phyloP scores from a whole-genome alignment of 2,329 filamentous ascomycete genomes.

The Trichoderma endophyticum region DNA sequence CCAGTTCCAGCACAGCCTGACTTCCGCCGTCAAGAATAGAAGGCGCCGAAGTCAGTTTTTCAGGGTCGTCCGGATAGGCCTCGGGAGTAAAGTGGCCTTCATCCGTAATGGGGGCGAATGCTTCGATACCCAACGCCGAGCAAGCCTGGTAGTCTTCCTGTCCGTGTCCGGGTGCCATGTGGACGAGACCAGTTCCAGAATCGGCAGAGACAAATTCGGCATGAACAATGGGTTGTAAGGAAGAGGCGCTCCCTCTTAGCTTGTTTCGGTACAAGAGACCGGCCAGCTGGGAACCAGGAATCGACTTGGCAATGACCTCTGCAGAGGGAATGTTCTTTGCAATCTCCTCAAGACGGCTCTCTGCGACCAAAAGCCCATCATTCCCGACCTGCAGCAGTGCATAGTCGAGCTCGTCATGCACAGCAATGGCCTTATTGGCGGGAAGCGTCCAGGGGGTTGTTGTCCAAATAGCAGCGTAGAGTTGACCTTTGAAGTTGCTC shows the following conservation, averaged over 20 bases:
- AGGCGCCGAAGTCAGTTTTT: conserved; percentile 62
- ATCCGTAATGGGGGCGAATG: conserved; percentile 80
- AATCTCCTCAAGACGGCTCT: conserved; percentile 63
- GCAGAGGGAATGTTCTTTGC: conserved; percentile 50
- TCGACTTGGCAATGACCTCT: conserved; percentile 50
- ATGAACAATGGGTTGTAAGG: conserved; percentile 67
- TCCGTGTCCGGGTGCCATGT: conserved; percentile 89
- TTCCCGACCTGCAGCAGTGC: conserved; percentile 56
- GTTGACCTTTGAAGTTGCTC: conserved; percentile 40
- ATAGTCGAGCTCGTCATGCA: conserved; percentile 74
- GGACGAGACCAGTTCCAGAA: conserved; percentile 94
- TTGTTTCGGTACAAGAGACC: conserved; percentile 67
- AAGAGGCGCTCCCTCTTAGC: conserved; percentile 57
- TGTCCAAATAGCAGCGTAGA: conserved; percentile 94
- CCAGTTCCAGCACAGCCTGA: conserved; percentile 64
- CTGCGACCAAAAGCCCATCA: conserved; percentile 67
- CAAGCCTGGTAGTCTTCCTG: conserved; percentile 94
- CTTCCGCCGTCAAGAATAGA: conserved; percentile 70
- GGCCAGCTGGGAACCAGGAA: conserved; percentile 64
- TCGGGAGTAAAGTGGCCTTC: conserved; percentile 76
- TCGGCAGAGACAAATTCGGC: conserved; percentile 86
- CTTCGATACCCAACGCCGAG: conserved; percentile 63
- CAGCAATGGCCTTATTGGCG: conserved; percentile 84
- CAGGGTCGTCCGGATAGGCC: conserved; percentile 69
- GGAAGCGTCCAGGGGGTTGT: conserved; percentile 97